A percentile compares a stretch with the other conserved stretches of the same genome.
These are phyloP conservation scores for Fragaria vesca DNA, from an alignment of 306 rosid species.

Conservation along the genomic window DNA sequence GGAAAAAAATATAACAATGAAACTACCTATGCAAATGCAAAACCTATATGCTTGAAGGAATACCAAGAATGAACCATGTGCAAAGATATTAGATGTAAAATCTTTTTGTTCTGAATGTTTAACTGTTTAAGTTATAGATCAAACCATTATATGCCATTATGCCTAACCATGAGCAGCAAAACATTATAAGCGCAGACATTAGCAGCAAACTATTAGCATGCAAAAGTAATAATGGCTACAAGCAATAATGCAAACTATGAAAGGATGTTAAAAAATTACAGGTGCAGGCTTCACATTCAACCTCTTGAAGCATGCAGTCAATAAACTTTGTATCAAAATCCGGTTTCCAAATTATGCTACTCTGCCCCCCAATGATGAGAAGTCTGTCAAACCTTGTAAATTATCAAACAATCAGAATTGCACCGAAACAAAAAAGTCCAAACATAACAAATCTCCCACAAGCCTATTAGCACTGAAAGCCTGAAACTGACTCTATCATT, in stretches of 20 bases:
- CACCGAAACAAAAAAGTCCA: not conserved
- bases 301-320: conserved; percentile 41
- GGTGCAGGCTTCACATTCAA: conserved; percentile 32
- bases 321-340: conserved; percentile 30
- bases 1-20: not conserved
- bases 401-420: conserved; percentile 43
- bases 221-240: not conserved
- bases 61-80: not conserved
- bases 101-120: not conserved
- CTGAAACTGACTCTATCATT: conserved; percentile 34
- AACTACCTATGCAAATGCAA: not conserved
- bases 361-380: conserved; percentile 59
- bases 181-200: not conserved
- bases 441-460: conserved; percentile 12
- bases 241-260: not conserved
- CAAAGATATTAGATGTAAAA: not conserved
- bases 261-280: conserved; percentile 1
- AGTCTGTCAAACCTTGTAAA: conserved; percentile 59
- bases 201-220: not conserved
- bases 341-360: conserved; percentile 37
- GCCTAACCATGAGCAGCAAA: not conserved
- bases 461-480: conserved; percentile 11
- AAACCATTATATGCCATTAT: not conserved
- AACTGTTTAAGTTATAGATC: not conserved
- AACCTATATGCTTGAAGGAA: not conserved